These are phyloP conservation scores for Kwoniella newhampshirensis DNA, from an alignment of 768 basidiomycete genomes.

Conservation along the genomic window DNA sequence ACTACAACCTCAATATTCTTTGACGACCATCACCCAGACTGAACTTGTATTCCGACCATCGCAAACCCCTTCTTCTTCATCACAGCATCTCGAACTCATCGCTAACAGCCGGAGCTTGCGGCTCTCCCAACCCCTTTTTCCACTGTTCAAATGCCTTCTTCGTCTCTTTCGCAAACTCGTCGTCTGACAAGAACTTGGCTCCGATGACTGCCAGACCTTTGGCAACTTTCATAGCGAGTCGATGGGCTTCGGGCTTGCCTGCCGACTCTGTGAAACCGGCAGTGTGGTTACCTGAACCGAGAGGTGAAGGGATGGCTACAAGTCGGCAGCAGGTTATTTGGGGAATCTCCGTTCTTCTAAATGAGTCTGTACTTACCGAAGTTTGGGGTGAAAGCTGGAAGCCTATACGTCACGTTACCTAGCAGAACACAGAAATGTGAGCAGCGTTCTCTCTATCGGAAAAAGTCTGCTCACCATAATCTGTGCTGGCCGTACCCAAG, in stretches of 20 bases:
- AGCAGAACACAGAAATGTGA: no score
- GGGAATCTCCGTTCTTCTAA: no score
- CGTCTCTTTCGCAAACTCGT: constrained; percentile 24
- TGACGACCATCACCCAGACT: neutral
- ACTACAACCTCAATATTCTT: no score
- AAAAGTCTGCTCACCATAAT: constrained; percentile 31
- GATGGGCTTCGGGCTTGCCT: constrained; percentile 38
- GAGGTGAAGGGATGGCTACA: constrained; percentile 24
- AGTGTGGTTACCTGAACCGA: constrained; percentile 37
- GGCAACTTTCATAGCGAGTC: constrained; percentile 34
- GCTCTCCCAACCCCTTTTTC: constrained; percentile 19
- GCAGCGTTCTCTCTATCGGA: no score
- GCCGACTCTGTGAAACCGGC: constrained; percentile 37
- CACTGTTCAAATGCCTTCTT: constrained; percentile 29
- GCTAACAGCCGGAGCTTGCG: neutral
- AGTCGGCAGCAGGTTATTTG: no score
- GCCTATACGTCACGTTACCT: constrained; percentile 21
- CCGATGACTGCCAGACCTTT: constrained; percentile 19
- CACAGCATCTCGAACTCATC: neutral
- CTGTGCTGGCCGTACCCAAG: constrained; percentile 28
- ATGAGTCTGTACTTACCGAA: constrained; percentile 15
- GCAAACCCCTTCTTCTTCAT: neutral
- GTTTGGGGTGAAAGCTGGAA: constrained; percentile 4
- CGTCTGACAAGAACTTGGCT: constrained; percentile 25
- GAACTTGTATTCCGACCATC: neutral